phyloP scores from a whole-genome alignment of 768 basidiomycete genomes.

The Suillus fuscotomentosus region DNA sequence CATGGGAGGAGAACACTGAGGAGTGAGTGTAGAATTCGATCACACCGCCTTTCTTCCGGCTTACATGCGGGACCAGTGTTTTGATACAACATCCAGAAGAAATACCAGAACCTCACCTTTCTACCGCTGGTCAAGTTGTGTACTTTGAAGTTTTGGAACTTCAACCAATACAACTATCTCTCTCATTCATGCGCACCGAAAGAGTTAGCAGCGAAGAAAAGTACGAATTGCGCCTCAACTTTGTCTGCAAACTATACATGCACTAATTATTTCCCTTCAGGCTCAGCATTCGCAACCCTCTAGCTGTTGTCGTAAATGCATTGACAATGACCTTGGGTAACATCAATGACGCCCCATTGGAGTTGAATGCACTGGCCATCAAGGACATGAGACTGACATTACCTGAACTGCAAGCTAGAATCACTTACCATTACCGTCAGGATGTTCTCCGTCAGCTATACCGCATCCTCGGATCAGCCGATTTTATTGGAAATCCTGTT shows the following conservation, averaged over 20 bases:
- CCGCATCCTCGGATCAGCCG: constrained; percentile 95
- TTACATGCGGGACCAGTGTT: constrained; percentile 40
- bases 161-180: constrained; percentile 86
- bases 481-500: constrained; percentile 95
- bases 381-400: constrained; percentile 90
- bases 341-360: constrained; percentile 92
- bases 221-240: constrained; percentile 43
- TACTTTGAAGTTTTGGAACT: constrained; percentile 97
- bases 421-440: constrained; percentile 90
- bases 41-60: not conserved
- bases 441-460: constrained; percentile 93
- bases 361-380: constrained; percentile 90
- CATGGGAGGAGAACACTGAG: constrained; percentile 76
- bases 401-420: constrained; percentile 80
- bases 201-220: constrained; percentile 90
- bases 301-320: constrained; percentile 91
- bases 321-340: constrained; percentile 97
- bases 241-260: not conserved
- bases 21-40: constrained; percentile 52
- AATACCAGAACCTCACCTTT: constrained; percentile 68
- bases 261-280: constrained; percentile 32
- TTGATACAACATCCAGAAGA: constrained; percentile 69
- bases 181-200: constrained; percentile 98
- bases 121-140: constrained; percentile 70
- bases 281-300: constrained; percentile 80